These are phyloP conservation scores for Acer yangbiense DNA, from an alignment of 345 rosid species.

Conservation along the genomic window DNA sequence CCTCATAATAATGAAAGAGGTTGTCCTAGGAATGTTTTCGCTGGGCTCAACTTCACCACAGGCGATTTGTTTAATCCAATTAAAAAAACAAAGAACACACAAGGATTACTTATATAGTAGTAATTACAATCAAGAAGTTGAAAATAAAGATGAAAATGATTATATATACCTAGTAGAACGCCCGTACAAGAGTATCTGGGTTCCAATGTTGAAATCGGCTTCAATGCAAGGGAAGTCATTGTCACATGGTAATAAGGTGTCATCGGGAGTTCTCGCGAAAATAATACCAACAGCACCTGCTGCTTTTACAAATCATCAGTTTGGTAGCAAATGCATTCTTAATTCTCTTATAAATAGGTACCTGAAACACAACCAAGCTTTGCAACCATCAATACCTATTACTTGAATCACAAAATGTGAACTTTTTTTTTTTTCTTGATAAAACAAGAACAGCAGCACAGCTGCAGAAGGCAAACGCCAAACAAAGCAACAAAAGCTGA, in stretches of 20 bases:
- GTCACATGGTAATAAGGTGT: conserved; percentile 34
- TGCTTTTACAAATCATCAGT: conserved; percentile 16
- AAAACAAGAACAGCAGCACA: too few species aligned
- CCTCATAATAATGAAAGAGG: conserved; percentile 10
- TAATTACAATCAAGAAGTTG: background rate
- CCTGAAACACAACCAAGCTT: too few species aligned
- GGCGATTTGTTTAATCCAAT: conserved; percentile 29
- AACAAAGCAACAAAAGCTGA: too few species aligned
- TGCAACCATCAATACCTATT: too few species aligned
- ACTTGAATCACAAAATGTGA: too few species aligned
- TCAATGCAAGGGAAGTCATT: conserved; percentile 49
- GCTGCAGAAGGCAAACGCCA: too few species aligned
- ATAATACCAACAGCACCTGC: conserved; percentile 56
- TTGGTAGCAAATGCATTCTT: too few species aligned
- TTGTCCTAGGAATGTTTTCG: conserved; percentile 32
- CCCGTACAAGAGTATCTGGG: conserved; percentile 55
- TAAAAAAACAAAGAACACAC: background rate
- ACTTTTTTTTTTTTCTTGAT: too few species aligned
- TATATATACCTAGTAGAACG: conserved; percentile 47
- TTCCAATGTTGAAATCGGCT: conserved; percentile 66
- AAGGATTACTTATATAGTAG: background rate
- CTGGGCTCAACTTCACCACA: conserved; percentile 32
- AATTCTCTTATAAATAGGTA: too few species aligned
- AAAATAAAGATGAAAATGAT: background rate
- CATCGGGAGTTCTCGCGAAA: conserved; percentile 47